Percentiles rank a stretch among this genome's conserved stretches.
These are phyloP conservation scores for Kwoniella mangroviensis DNA, from an alignment of 768 basidiomycete species.

Conservation along the genomic window DNA sequence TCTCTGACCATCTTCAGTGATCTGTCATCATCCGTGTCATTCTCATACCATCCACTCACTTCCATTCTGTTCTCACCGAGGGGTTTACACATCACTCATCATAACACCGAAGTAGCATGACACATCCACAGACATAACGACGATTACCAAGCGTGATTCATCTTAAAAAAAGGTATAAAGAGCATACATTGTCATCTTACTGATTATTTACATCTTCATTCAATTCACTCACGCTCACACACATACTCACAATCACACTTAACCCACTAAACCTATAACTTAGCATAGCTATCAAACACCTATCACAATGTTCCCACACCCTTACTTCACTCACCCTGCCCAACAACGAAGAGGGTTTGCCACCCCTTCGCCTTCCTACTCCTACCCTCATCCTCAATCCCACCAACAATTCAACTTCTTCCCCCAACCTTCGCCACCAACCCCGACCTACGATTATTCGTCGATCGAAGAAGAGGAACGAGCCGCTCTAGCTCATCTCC, in stretches of 20 bases:
- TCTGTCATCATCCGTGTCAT: background rate
- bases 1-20: background rate
- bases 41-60: slow-evolving; percentile 6
- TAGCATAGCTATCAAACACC: background rate
- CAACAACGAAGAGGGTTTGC: slow-evolving; percentile 15
- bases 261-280: background rate
- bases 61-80: slow-evolving; percentile 2
- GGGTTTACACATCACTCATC: background rate
- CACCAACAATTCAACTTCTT: slow-evolving; percentile 5
- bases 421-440: background rate
- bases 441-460: background rate
- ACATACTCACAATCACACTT: background rate
- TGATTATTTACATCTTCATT: slow-evolving; percentile 3
- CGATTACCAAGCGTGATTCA: slow-evolving; percentile 16
- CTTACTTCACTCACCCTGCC: slow-evolving; percentile 8
- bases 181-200: slow-evolving; percentile 5
- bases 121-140: background rate
- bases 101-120: background rate
- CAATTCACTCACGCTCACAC: background rate
- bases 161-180: slow-evolving; percentile 19
- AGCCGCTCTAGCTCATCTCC: slow-evolving; percentile 47
- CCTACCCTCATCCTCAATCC: background rate
- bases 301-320: slow-evolving; percentile 11
- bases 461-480: slow-evolving; percentile 45
- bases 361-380: background rate